Conservation (phyloP, 2,329 filamentous ascomycete genomes). For the Pezicula rhizophila region DNA sequence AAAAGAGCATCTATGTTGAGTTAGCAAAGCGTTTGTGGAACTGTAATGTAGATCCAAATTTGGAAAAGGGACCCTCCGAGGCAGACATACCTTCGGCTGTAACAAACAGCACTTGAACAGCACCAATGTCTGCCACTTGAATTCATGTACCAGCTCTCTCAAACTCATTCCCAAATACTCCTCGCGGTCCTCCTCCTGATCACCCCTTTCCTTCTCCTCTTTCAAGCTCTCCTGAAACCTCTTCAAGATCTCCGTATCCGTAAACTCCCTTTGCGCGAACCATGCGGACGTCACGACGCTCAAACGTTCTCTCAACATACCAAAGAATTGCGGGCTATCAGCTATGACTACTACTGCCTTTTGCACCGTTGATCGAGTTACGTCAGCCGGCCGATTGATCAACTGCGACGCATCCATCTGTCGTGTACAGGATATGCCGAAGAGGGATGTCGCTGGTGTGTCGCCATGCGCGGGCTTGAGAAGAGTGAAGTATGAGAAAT, state of each 20-base stretch:
- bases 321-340: constrained; percentile 84
- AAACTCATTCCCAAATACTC: constrained; percentile 85
- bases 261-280: constrained; percentile 93
- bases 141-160: constrained; percentile 87
- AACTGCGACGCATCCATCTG: constrained; percentile 79
- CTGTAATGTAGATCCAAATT: not conserved
- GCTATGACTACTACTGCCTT: constrained; percentile 96
- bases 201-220: constrained; percentile 59
- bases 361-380: constrained; percentile 95
- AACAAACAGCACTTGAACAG: constrained; percentile 89
- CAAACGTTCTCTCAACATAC: constrained; percentile 82
- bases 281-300: constrained; percentile 89
- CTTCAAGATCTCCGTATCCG: constrained; percentile 81
- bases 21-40: constrained; percentile 1
- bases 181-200: constrained; percentile 68
- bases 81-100: constrained; percentile 72
- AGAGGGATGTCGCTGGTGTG: constrained; percentile 70
- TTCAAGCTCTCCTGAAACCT: constrained; percentile 86
- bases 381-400: constrained; percentile 73
- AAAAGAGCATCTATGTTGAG: constrained; percentile 80
- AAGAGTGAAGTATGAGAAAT: constrained; percentile 98
- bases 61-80: not conserved
- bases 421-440: constrained; percentile 91
- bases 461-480: constrained; percentile 52
- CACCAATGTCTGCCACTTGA: constrained; percentile 89